Conservation (phyloP, 441 rosid species). For the Populus hybrid region DNA sequence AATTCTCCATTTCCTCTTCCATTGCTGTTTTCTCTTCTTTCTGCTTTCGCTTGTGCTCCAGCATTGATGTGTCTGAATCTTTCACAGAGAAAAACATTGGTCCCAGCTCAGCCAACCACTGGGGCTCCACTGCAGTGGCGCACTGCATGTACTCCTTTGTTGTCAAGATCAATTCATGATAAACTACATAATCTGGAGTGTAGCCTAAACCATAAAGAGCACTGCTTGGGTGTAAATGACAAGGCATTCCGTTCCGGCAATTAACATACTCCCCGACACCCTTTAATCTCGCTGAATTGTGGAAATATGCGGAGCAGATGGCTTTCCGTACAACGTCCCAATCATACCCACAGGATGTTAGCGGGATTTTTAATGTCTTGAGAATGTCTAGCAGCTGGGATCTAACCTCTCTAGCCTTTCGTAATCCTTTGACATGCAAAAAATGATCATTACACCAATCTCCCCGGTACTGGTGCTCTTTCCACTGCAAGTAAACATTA, state of each 20-base stretch:
- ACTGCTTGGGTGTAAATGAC: slow-evolving; percentile 95
- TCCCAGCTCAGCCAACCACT: slow-evolving; percentile 93
- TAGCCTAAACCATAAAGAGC: slow-evolving; percentile 86
- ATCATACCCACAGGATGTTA: slow-evolving; percentile 73
- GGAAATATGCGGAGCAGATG: slow-evolving; percentile 94
- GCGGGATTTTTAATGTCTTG: slow-evolving; percentile 74
- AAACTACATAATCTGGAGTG: slow-evolving; percentile 86
- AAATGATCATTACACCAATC: slow-evolving; percentile 93
- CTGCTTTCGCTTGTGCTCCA: slow-evolving; percentile 90
- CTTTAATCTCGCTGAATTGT: slow-evolving; percentile 81
- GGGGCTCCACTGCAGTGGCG: slow-evolving; percentile 89
- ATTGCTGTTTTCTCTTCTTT: slow-evolving; percentile 89
- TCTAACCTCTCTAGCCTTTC: slow-evolving; percentile 88
- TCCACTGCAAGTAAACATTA: slow-evolving; percentile 92
- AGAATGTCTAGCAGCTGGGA: slow-evolving; percentile 95
- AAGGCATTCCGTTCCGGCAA: slow-evolving; percentile 85
- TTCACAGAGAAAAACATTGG: slow-evolving; percentile 96
- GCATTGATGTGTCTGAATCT: slow-evolving; percentile 80
- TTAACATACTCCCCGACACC: slow-evolving; percentile 94
- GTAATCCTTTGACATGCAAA: slow-evolving; percentile 82
- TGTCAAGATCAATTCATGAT: slow-evolving; percentile 85
- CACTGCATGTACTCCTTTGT: slow-evolving; percentile 97
- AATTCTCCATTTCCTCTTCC: slow-evolving; percentile 95
- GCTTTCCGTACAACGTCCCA: slow-evolving; percentile 83
- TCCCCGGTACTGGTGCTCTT: slow-evolving; percentile 85